Evolutionary conservation across 1,284 basidiomycete genomes (phyloP), one percentile per base, ranked within the genome.

Genomic region (Tetrapyrgos nigripes): DNA sequence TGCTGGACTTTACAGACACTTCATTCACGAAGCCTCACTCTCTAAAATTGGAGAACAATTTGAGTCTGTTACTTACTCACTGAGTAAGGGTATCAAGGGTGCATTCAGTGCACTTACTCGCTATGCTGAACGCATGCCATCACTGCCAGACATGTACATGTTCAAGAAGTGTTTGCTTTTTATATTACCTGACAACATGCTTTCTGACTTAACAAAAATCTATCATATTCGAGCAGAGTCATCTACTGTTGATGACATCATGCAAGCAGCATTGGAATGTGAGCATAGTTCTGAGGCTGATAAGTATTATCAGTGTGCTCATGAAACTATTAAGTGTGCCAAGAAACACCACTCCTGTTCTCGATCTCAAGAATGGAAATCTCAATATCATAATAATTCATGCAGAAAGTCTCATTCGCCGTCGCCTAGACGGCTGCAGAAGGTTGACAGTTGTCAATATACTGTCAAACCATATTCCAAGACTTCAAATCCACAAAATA

Each of bases 1-100:
- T 2, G 28, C 50, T 24, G 55, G 59, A 23, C 27, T 60, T 10
- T 60, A 57, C 35, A 43, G 54, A 44, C 43, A 33, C 11, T 60
- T 60, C 44, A 57, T 60, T 23, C 59, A 57, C 24, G 55, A 60
- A 28, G 49, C 49, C 28, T 56, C 59, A 1, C 24, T 60, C 9
- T 37, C 40, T 3, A 28, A 60, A 23, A 46, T 60, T 0, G 35
- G 50, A 1, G 50, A 60, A 21, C 44, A 47, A n/a, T 60, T 56
- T 37, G 21, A 57, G n/a, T 6, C 28, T 37, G 55, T 60, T 8
- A 33, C n/a, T 3, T 60, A 60, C 31, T 44, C 27, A 17, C 48
- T 19, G 5, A 11, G 19, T 1, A 21, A 48, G n/a, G 54, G 59
- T 4, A 55, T 51, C 1, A 56, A 57, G n/a, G 40, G 55, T 17